A percentile compares a stretch with the other conserved stretches of the same genome.
Conservation (phyloP, 306 rosid species). For the Coriaria nepalensis region DNA sequence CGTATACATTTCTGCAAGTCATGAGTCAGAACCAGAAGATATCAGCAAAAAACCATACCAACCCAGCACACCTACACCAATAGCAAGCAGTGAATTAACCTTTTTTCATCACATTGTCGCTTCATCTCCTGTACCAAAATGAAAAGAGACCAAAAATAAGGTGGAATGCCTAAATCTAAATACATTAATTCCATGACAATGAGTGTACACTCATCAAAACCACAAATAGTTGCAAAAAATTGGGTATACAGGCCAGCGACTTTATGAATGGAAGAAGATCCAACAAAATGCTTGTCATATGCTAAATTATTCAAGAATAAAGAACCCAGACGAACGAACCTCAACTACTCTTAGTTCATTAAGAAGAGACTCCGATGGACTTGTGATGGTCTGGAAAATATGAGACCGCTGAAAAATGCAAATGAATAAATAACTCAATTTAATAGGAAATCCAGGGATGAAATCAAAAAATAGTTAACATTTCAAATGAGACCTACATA, state of each 20-base stretch:
- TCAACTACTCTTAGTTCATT: constrained; percentile 93
- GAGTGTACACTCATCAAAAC: too few species aligned
- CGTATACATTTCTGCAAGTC: constrained; percentile 66
- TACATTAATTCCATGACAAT: not conserved
- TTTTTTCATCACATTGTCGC: constrained; percentile 88
- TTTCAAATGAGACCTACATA: constrained; percentile 36
- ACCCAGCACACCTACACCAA: constrained; percentile 2
- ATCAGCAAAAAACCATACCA: constrained; percentile 6
- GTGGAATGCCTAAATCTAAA: not conserved
- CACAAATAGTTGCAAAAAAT: too few species aligned
- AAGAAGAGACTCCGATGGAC: constrained; percentile 89
- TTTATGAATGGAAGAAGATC: not conserved
- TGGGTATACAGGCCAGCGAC: not conserved
- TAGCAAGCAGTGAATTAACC: constrained; percentile 26
- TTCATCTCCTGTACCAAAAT: constrained; percentile 88
- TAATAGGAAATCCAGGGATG: not conserved
- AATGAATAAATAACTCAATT: constrained; percentile 10
- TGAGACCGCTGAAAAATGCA: constrained; percentile 68
- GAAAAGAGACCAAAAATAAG: constrained; percentile 15
- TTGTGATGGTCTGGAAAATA: constrained; percentile 71
- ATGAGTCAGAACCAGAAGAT: constrained; percentile 20
- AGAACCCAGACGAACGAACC: constrained; percentile 33
- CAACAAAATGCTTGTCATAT: constrained; percentile 5
- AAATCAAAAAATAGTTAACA: not conserved
- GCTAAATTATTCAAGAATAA: too few species aligned